Conservation (phyloP, 352 stramenopile genomes). For the Phytophthora sp. region DNA sequence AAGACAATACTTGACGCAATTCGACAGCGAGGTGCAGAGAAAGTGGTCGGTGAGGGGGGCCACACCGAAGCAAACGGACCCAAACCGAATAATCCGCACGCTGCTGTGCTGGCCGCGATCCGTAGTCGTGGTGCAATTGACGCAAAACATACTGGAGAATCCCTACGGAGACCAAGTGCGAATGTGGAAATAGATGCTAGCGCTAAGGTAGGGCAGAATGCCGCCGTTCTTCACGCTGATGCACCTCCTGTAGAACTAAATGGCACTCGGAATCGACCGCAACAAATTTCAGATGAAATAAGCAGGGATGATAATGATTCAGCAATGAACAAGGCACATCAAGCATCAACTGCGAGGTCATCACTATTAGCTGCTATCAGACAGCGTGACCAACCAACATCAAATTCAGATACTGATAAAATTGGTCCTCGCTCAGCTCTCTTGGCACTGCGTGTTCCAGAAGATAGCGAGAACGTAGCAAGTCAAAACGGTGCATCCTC, state of each 20-base stretch:
- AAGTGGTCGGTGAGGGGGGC: neutral
- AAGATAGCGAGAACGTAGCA: neutral
- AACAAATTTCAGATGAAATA: neutral
- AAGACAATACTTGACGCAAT: conserved; percentile 41
- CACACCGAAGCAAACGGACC: neutral
- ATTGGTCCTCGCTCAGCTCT: conserved; percentile 13
- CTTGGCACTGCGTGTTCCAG: neutral
- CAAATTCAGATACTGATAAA: neutral
- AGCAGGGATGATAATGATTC: neutral
- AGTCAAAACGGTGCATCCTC: conserved; percentile 1
- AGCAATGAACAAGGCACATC: neutral
- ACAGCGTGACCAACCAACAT: conserved; percentile 9
- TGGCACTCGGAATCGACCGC: conserved; percentile 2
- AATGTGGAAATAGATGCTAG: neutral
- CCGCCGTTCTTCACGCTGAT: neutral
- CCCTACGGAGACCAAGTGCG: neutral
- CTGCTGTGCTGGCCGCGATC: conserved; percentile 26
- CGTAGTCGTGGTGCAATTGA: conserved; percentile 7
- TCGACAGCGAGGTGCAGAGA: conserved; percentile 19
- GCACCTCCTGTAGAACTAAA: neutral
- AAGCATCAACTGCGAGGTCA: conserved; percentile 8
- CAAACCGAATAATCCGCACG: conserved; percentile 4
- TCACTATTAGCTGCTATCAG: conserved; percentile 27
- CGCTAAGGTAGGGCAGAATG: neutral
- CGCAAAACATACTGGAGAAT: neutral